phyloP scores from a whole-genome alignment of 352 stramenopile species.

The Globisporangium emineosum region DNA sequence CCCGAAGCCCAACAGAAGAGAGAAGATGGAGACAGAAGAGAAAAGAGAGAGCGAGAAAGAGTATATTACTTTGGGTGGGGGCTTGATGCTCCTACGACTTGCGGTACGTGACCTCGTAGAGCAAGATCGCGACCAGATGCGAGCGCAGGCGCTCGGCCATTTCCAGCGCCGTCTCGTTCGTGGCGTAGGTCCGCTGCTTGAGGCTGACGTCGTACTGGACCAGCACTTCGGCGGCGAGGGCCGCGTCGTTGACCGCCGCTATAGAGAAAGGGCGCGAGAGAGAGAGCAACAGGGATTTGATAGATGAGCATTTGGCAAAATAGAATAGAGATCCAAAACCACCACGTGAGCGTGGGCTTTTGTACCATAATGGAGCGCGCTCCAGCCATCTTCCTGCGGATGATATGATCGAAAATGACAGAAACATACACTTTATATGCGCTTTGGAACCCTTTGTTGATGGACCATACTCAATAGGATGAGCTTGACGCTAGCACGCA shows the following conservation, averaged over 20 bases:
- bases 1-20: background rate
- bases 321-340: constrained; percentile 19
- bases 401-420: background rate
- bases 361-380: constrained; percentile 75
- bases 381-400: constrained; percentile 66
- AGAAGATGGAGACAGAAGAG: constrained; percentile 6
- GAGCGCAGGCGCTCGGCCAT: constrained; percentile 72
- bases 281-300: constrained; percentile 1
- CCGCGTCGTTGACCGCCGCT: constrained; percentile 67
- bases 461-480: too few species aligned
- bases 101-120: constrained; percentile 72
- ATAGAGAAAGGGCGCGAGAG: background rate
- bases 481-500: constrained; percentile 21
- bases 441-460: background rate
- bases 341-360: background rate
- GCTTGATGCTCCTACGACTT: constrained; percentile 16
- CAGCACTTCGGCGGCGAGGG: constrained; percentile 64
- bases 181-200: constrained; percentile 57
- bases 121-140: constrained; percentile 67
- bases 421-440: background rate
- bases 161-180: constrained; percentile 75
- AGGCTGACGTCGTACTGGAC: constrained; percentile 59
- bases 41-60: background rate
- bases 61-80: constrained; percentile 5
- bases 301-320: constrained; percentile 11